Base-by-base conservation (phyloP, 2,329 filamentous ascomycete genomes). In the Botrytis byssoidea region DNA sequence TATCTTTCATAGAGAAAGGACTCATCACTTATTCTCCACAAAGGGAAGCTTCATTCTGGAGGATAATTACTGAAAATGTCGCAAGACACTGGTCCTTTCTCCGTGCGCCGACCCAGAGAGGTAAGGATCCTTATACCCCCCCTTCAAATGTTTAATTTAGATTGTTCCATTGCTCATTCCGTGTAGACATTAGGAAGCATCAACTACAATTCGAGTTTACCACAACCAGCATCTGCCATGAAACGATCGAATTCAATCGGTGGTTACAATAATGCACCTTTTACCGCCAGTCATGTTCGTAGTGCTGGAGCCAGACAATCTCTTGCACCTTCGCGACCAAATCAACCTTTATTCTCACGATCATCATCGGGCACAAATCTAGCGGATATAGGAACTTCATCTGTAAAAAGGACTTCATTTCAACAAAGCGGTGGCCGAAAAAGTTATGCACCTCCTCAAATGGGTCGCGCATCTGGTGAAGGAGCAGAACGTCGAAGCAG, bases 181-280 rank as follows among this genome's bases (percentile, higher is more conserved):
- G 8, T 77, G 76, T 83, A 97, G 94, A 98, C 96, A 71, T 89
- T 98, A 74, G 95, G 92, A 77, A 91, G 91, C 20, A 90, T 97
- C 80, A 95, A 90, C 82, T 90, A 91, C 82, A 95, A 94, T 82
- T 92, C 93, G 32, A 89, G 90, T 35, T 93, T 99, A 76, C 96
- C 96, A 32, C 94, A 97, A 84, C 95, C 96, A 14, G 88, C 93
- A 42, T 98, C 95, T 59, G 93, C 94, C 59, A 92, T 99, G 88
- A 99, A 99, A 86, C 93, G 96, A 82, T 92, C 93, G 44, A 96
- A 91, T 80, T 95, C 94, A 20, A 90, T 90, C 78, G 90, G 90
- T 76, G 89, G 90, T 80, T 86, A 90, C 79, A 87, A 89, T 74
- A 87, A 88, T 80, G 85, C 86, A 74, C 89, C 88, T 64, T 91